Percentiles rank a stretch among this genome's conserved stretches.
Conservation (phyloP, 2,329 filamentous ascomycete species). For the Chalaropsis ovoidea region DNA sequence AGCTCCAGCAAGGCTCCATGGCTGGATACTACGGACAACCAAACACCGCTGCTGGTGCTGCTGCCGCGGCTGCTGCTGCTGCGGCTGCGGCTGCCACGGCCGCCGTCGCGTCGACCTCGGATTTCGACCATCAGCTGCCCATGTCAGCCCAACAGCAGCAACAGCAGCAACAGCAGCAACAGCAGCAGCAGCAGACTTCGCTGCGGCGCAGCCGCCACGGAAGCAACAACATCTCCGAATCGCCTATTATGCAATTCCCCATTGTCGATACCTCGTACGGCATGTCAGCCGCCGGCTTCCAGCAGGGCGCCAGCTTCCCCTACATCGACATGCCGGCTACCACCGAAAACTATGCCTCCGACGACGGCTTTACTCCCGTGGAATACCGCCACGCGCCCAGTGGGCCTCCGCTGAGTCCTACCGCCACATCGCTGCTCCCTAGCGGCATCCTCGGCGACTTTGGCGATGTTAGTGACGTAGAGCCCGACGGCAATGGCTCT, state of each 20-base stretch:
- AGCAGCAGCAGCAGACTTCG: conserved; percentile 34
- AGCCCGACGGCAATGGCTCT: conserved; percentile 40
- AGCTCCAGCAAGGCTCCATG: conserved; percentile 29
- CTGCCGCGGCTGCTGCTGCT: conserved; percentile 29
- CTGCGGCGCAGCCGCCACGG: conserved; percentile 41
- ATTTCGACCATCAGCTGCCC: conserved; percentile 34
- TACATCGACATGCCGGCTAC: conserved; percentile 40
- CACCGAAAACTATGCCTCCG: conserved; percentile 26
- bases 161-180: conserved; percentile 40
- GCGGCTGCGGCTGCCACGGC: conserved; percentile 27
- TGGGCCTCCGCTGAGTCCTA: conserved; percentile 65
- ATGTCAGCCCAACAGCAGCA: conserved; percentile 32
- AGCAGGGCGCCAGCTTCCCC: conserved; percentile 42
- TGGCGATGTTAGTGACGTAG: conserved; percentile 39
- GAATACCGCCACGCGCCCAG: conserved; percentile 51
- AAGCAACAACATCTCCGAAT: conserved; percentile 32
- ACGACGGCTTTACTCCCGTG: conserved; percentile 47
- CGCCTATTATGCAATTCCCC: conserved; percentile 35
- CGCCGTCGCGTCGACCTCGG: conserved; percentile 29
- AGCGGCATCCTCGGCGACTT: conserved; percentile 53
- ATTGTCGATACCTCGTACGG: conserved; percentile 38
- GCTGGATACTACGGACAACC: not conserved
- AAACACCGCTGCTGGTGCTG: conserved; percentile 26
- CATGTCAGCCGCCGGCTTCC: conserved; percentile 48
- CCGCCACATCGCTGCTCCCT: conserved; percentile 62